phyloP scores from a whole-genome alignment of 2,329 filamentous ascomycete genomes.

The Pseudogymnoascus sp. region DNA sequence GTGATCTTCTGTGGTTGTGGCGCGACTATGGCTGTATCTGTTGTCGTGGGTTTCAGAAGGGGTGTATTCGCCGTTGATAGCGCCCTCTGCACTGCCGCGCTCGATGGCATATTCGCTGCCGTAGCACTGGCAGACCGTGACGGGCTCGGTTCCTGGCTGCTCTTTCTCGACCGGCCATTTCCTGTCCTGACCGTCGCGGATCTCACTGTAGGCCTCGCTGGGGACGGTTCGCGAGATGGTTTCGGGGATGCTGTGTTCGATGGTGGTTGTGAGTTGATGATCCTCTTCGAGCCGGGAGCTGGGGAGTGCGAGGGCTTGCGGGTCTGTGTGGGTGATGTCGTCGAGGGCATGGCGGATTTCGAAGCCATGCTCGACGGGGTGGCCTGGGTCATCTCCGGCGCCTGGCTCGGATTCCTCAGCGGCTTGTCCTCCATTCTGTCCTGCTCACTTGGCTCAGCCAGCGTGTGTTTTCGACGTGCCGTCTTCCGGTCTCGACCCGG shows the following conservation, averaged over 20 bases:
- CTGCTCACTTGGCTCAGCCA: not conserved
- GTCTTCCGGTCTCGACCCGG: not conserved
- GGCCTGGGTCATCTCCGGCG: not conserved
- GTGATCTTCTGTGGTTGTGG: constrained; percentile 57
- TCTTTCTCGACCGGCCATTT: constrained; percentile 52
- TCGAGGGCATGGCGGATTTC: not conserved
- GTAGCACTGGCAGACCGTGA: constrained; percentile 39
- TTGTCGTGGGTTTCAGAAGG: constrained; percentile 49
- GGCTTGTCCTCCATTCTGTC: constrained; percentile 4
- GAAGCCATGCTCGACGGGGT: constrained; percentile 3
- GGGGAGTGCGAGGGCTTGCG: constrained; percentile 21
- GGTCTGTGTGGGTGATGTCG: constrained; percentile 11
- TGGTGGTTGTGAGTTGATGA: constrained; percentile 20
- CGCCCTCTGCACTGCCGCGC: constrained; percentile 56
- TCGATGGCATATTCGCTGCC: constrained; percentile 49
- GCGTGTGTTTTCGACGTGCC: not conserved
- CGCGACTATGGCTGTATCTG: constrained; percentile 54
- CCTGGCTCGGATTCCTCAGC: not conserved
- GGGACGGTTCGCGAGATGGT: constrained; percentile 42
- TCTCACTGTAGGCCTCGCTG: constrained; percentile 26
- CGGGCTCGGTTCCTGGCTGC: constrained; percentile 55
- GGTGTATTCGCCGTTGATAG: constrained; percentile 63
- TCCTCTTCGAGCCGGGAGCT: constrained; percentile 19
- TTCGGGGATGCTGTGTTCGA: constrained; percentile 37
- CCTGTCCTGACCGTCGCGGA: constrained; percentile 33